A percentile compares a stretch with the other conserved stretches of the same genome.
These are phyloP conservation scores for Adansonia madagascariensis DNA, from an alignment of 441 rosid species.

Conservation along the genomic window DNA sequence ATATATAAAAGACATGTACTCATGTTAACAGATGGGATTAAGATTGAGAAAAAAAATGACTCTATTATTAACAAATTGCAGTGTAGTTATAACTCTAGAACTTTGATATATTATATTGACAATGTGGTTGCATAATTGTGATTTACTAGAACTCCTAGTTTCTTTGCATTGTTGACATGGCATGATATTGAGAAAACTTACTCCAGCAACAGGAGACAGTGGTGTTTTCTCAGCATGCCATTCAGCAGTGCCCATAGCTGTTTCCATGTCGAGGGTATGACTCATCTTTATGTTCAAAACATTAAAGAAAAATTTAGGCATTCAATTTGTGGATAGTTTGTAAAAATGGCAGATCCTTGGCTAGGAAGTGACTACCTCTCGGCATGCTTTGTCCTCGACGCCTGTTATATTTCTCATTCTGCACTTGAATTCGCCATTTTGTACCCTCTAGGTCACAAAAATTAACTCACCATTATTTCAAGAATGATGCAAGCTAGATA, in stretches of 20 bases:
- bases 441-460: slow-evolving; percentile 58
- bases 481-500: no score
- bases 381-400: slow-evolving; percentile 47
- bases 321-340: neutral
- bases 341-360: no score
- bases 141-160: no score
- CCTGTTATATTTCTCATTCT: slow-evolving; percentile 46
- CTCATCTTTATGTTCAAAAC: slow-evolving; percentile 36
- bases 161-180: neutral
- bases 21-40: neutral
- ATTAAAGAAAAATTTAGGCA: slow-evolving; percentile 16
- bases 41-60: neutral
- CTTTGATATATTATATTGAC: no score
- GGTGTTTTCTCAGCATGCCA: slow-evolving; percentile 21
- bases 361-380: slow-evolving; percentile 39
- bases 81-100: no score
- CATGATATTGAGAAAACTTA: slow-evolving; percentile 27
- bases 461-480: no score
- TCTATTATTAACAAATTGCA: no score
- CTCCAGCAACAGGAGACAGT: slow-evolving; percentile 40
- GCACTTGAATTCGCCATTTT: slow-evolving; percentile 71
- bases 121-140: no score
- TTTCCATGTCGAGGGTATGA: slow-evolving; percentile 33
- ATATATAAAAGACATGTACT: neutral
- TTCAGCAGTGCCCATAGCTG: slow-evolving; percentile 22